Conservation (phyloP, 78 protist genomes). For the Polysphondylium violaceum region DNA sequence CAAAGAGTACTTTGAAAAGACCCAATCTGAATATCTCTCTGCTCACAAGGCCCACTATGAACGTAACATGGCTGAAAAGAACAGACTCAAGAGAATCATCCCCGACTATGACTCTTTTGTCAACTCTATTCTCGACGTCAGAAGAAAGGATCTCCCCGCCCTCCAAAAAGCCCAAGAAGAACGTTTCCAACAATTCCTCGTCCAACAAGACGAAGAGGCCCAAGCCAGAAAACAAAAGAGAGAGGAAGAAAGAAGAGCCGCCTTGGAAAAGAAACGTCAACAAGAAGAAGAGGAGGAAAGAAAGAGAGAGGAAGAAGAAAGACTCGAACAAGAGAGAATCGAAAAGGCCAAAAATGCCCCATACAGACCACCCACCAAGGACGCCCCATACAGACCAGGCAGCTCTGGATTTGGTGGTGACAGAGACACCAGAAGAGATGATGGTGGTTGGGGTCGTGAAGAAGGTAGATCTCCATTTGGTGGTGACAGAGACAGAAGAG, state of each 20-base stretch:
- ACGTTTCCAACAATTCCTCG: conserved; percentile 31
- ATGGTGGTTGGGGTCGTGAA: conserved; percentile 2
- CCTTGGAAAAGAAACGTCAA: conserved; percentile 20
- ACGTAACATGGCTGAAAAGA: conserved; percentile 42
- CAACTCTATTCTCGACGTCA: not conserved
- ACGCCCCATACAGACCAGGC: not conserved
- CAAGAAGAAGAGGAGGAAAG: conserved; percentile 40
- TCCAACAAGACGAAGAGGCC: conserved; percentile 14
- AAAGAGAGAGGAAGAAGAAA: conserved; percentile 16
- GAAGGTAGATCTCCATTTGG: not conserved
- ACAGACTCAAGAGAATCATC: conserved; percentile 12
- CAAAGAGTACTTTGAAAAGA: conserved; percentile 24
- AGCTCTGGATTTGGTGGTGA: not conserved
- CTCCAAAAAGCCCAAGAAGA: conserved; percentile 40
- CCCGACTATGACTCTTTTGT: conserved; percentile 20
- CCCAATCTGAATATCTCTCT: conserved; percentile 41
- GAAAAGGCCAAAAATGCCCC: conserved; percentile 27
- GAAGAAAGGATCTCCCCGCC: conserved; percentile 59
- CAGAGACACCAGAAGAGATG: not conserved
- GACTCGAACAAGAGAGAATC: not conserved
- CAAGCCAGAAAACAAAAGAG: conserved; percentile 3
- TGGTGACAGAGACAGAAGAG: conserved; percentile 12
- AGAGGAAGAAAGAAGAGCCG: conserved; percentile 26
- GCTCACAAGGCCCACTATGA: conserved; percentile 14
- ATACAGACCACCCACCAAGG: conserved; percentile 18